Base-by-base conservation (phyloP, 306 rosid genomes). In the Ochetophila trinervis region DNA sequence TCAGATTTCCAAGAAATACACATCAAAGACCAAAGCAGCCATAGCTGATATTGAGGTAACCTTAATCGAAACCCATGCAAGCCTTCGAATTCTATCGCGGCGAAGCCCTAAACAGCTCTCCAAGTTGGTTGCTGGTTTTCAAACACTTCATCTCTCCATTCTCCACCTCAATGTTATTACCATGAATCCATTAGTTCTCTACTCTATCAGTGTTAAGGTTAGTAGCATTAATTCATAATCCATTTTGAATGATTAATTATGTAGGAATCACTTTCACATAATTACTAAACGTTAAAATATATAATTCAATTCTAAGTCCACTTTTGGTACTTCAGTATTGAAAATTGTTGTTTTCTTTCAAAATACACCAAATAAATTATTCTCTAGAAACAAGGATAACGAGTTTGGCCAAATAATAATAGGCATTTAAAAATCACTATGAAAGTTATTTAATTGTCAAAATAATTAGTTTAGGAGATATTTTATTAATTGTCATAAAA, bases 1-100 rank as follows among this genome's bases (percentile, higher is more conserved):
- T 47, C 91, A 82, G 65, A 64, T 58, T 67, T 84, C 90, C 22
- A 86, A 80, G 77, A 85, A 83, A 53, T 82, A 68, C 68, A 76
- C 88, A 55, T 77, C 90, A 11, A 82, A 87, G 55, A 74, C 78
- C 21, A 74, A 81, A 30, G 93, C 88, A 56, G 80, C 89, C 54
- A 77, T 82, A 19, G 98, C 96, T 52, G 96, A 92, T 23, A 86
- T 92, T 72, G 98, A 92, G 78, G 96, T 92, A 8, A 89, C 96
- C 17, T 69, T 92, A 78, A 89, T 87, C 32, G 98, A 92, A 73
- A 92, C 89, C 23, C 96, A 92, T 70, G 96, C 96, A 65, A 92
- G 76, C 71, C 86, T 92, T 48, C 76, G 92, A 79, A 87, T 92
- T 21, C 80, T 89, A 20, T 80, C 88, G 0, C 74, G 75, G 52